Base-by-base conservation (phyloP, 345 rosid species). In the Arabis alpina region DNA sequence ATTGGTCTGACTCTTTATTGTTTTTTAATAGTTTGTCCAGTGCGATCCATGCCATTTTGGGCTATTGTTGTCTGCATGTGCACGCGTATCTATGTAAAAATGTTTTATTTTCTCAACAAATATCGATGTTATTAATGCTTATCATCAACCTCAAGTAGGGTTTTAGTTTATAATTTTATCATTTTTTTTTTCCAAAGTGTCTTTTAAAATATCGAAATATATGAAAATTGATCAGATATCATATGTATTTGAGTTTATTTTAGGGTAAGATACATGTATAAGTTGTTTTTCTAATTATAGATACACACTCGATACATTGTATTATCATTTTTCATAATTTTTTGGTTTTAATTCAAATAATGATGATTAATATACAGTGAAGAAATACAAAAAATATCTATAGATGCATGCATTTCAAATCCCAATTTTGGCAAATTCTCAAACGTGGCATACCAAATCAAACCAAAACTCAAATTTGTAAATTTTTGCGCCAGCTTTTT, bases 41-140 rank as follows among this genome's bases (percentile, higher is more conserved):
- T 74, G 74, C 69, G 78, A 69, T 74, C 73, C 73, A 37, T 37
- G 57, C 61, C 74, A 68, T 68, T 16, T 68, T 39, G 68, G 57
- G 68, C 23, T 43, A 44, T 58, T 51, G 54, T 44, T 68, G 78
- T 53, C 52, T 51, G 32, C 63, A 12, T 12, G 10, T 45, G 78
- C 78, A 67, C 78, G 64, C 73, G 4, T 44, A 36, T 61, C 62
- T 34, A 43, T 23, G 8, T 34, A 15, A 3, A 19, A 10, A 3
- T 6, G 49, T n/a, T 47, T 16, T 52, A 27, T 39, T 5, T 25
- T 13, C 24, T 40, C 14, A 48, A 73, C 42, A 49, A n/a, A 8
- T 27, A 60, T 74, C 63, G 64, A 68, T 67, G 69, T 54, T 67
- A 61, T 67, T 61, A 75, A 74, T 60, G 69, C 58, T 37, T 48